Percentiles rank a stretch among this genome's conserved stretches.
Evolutionary conservation across 2,329 filamentous ascomycete species (phyloP).

Genomic region (Clarireedia hainanense): DNA sequence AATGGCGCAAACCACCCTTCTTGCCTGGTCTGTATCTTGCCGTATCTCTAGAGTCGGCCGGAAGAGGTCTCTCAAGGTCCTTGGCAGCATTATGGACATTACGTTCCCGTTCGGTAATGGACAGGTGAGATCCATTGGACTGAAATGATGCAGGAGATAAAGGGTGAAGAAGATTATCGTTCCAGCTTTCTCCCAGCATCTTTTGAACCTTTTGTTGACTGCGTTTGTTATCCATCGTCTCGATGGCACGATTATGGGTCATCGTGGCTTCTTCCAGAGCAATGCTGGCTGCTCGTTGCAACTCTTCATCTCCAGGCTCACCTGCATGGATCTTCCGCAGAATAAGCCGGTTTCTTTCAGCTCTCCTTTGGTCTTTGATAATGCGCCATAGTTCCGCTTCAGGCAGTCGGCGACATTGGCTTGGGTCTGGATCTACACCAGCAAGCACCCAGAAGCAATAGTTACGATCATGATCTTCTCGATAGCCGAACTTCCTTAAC

Average conservation of each 20-base stretch:
- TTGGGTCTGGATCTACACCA: constrained; percentile 74
- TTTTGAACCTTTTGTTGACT: constrained; percentile 86
- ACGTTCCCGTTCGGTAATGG: constrained; percentile 53
- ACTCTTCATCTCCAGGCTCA: constrained; percentile 78
- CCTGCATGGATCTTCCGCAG: constrained; percentile 87
- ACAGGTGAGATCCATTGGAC: constrained; percentile 25
- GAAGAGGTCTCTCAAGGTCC: constrained; percentile 49
- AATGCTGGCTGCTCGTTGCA: constrained; percentile 81
- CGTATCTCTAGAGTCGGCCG: constrained; percentile 30
- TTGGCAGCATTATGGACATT: constrained; percentile 53
- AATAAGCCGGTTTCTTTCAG: constrained; percentile 85
- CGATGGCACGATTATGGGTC: constrained; percentile 55
- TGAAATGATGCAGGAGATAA: constrained; percentile 72
- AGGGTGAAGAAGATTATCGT: constrained; percentile 71
- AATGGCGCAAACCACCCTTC: constrained; percentile 61
- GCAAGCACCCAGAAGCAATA: constrained; percentile 95
- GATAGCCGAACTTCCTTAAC: constrained; percentile 76
- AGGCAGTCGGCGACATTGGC: constrained; percentile 70
- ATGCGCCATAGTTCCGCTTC: constrained; percentile 87
- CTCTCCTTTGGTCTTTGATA: constrained; percentile 75
- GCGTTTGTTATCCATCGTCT: constrained; percentile 58
- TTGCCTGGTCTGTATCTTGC: constrained; percentile 32
- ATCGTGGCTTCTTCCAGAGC: constrained; percentile 80
- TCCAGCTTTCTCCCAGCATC: constrained; percentile 79
- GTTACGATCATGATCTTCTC: constrained; percentile 85